Evolutionary conservation across 306 rosid species (phyloP).

Genomic region (Pterocarpus macrocarpus): DNA sequence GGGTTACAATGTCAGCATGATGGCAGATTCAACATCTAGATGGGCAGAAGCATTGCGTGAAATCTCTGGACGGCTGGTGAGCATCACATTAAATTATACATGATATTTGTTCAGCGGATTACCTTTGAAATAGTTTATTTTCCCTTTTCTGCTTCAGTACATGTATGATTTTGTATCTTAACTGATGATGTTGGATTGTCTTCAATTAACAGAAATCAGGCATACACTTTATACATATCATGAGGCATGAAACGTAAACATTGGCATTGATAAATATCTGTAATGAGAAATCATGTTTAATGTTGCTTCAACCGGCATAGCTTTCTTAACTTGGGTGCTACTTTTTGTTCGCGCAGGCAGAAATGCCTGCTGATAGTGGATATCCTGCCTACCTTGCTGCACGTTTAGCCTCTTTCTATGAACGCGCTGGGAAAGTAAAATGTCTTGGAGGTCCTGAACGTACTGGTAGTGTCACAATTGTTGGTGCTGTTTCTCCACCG

Average conservation of each 20-base stretch:
- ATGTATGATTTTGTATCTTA: slow-evolving; percentile 32
- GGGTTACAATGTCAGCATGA: slow-evolving; percentile 99
- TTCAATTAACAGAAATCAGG: too few species aligned
- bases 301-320: neutral
- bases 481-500: slow-evolving; percentile 99
- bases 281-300: neutral
- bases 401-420: slow-evolving; percentile 98
- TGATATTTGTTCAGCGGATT: neutral
- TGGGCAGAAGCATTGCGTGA: slow-evolving; percentile 99
- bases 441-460: slow-evolving; percentile 99
- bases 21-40: slow-evolving; percentile 99
- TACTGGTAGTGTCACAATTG: slow-evolving; percentile 98
- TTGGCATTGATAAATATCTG: slow-evolving; percentile 34
- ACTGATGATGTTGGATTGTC: slow-evolving; percentile 7
- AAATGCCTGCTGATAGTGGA: slow-evolving; percentile 99
- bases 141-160: neutral
- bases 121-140: neutral
- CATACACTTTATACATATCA: neutral
- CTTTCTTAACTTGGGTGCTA: too few species aligned
- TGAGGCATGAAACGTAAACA: slow-evolving; percentile 13
- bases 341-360: slow-evolving; percentile 73
- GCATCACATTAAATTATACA: neutral
- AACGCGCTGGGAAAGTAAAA: slow-evolving; percentile 99
- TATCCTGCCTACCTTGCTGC: slow-evolving; percentile 99
- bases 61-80: slow-evolving; percentile 98